Conservation (phyloP, 139 green algal species). For the Edaphochlamys debaryana region DNA sequence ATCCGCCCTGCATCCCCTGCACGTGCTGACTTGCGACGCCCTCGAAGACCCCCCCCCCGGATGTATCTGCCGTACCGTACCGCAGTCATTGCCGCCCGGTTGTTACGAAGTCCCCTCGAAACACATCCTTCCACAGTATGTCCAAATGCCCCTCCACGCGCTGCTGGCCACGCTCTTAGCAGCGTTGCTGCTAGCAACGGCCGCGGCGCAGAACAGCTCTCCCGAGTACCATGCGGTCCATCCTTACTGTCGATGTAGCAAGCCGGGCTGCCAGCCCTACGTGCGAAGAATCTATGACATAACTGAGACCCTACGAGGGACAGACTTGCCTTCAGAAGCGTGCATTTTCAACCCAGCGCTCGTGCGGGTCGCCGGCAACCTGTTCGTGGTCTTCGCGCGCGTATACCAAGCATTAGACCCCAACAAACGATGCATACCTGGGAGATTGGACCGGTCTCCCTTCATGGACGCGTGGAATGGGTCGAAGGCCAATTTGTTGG, state of each 20-base stretch:
- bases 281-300: not conserved
- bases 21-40: no score
- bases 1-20: no score
- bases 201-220: no score
- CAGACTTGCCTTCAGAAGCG: not conserved
- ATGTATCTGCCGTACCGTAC: no score
- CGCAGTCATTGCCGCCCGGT: no score
- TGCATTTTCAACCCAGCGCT: conserved; percentile 34
- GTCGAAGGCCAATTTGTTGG: conserved; percentile 1
- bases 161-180: not conserved
- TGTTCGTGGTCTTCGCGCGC: not conserved
- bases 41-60: no score
- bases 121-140: no score
- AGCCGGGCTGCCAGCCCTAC: conserved; percentile 6
- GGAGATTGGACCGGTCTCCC: conserved; percentile 3
- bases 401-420: not conserved
- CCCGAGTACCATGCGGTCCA: no score
- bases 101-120: no score
- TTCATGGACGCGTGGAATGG: conserved; percentile 42
- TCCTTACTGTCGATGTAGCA: conserved; percentile 4
- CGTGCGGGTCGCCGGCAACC: not conserved
- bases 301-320: not conserved
- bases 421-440: not conserved
- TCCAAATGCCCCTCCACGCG: no score
- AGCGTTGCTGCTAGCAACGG: not conserved